Conservation (phyloP, 352 stramenopile genomes). For the Plasmopara muralis region DNA sequence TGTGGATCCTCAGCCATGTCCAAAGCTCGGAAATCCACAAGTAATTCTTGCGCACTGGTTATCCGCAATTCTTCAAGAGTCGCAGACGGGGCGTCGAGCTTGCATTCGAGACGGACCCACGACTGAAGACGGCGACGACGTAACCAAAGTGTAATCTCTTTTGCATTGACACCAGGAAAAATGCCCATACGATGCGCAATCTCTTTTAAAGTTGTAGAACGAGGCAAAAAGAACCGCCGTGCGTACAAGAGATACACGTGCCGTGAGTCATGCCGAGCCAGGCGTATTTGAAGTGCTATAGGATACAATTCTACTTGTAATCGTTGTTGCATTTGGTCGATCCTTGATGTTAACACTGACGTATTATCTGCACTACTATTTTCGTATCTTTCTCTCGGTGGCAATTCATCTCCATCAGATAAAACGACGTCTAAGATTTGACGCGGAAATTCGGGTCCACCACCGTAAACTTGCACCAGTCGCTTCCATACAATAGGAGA, state of each 20-base stretch:
- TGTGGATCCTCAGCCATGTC: constrained; percentile 24
- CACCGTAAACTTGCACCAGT: constrained; percentile 46
- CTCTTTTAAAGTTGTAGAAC: constrained; percentile 40
- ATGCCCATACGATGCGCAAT: constrained; percentile 52
- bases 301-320: constrained; percentile 50
- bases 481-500: constrained; percentile 38
- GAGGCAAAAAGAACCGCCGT: constrained; percentile 36
- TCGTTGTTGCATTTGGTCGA: constrained; percentile 9
- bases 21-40: constrained; percentile 59
- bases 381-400: no score
- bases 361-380: no score
- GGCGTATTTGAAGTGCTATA: constrained; percentile 41
- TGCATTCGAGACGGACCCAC: constrained; percentile 56
- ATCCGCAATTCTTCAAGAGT: constrained; percentile 39
- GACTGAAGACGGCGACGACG: constrained; percentile 46
- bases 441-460: constrained; percentile 47
- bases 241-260: constrained; percentile 57
- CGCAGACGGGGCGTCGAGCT: constrained; percentile 30
- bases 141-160: constrained; percentile 58
- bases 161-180: constrained; percentile 41
- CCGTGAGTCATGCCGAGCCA: constrained; percentile 48
- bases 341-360: no score
- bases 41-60: constrained; percentile 45
- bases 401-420: constrained; percentile 6
- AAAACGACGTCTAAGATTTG: constrained; percentile 24